A percentile compares a stretch with the other conserved stretches of the same genome.
Conservation (phyloP, 805 yeast species). For the Monosporozyma aerobia region DNA sequence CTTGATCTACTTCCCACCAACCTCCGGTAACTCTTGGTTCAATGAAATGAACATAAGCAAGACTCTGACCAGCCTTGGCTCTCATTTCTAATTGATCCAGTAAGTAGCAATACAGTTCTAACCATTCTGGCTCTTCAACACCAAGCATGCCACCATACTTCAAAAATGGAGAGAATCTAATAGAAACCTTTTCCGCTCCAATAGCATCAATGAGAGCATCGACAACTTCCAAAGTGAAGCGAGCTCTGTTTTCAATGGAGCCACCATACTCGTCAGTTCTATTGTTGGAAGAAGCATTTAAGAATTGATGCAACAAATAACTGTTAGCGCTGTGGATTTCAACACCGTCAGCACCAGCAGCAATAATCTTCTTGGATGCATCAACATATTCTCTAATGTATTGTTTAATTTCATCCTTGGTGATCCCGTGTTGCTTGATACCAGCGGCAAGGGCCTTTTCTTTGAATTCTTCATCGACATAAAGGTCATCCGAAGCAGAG, state of each 20-base stretch:
- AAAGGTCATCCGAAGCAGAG: slow-evolving; percentile 33
- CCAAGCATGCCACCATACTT: slow-evolving; percentile 33
- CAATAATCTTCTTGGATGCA: slow-evolving; percentile 35
- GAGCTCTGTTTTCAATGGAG: slow-evolving; percentile 39
- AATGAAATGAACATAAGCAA: slow-evolving; percentile 38
- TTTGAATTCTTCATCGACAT: slow-evolving; percentile 28
- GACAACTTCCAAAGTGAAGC: slow-evolving; percentile 39
- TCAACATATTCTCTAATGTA: slow-evolving; percentile 34
- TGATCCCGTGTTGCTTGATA: slow-evolving; percentile 27
- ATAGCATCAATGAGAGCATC: slow-evolving; percentile 41
- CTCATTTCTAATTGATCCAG: slow-evolving; percentile 33
- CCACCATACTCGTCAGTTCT: slow-evolving; percentile 49
- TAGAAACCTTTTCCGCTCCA: slow-evolving; percentile 41
- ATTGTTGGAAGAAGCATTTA: slow-evolving; percentile 38
- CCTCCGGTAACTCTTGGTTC: slow-evolving; percentile 36
- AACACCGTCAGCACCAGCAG: slow-evolving; percentile 44
- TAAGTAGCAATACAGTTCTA: slow-evolving; percentile 33
- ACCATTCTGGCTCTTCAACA: slow-evolving; percentile 20
- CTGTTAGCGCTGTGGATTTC: slow-evolving; percentile 66
- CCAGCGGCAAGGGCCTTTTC: slow-evolving; percentile 27
- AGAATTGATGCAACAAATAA: slow-evolving; percentile 46
- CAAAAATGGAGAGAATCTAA: slow-evolving; percentile 42
- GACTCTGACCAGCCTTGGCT: slow-evolving; percentile 26
- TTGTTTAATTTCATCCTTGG: slow-evolving; percentile 32
- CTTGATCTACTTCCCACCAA: slow-evolving; percentile 21